A percentile compares a stretch with the other conserved stretches of the same genome.
Evolutionary conservation across 2,329 filamentous ascomycete species (phyloP).

Genomic region (Bertia moriformis): DNA sequence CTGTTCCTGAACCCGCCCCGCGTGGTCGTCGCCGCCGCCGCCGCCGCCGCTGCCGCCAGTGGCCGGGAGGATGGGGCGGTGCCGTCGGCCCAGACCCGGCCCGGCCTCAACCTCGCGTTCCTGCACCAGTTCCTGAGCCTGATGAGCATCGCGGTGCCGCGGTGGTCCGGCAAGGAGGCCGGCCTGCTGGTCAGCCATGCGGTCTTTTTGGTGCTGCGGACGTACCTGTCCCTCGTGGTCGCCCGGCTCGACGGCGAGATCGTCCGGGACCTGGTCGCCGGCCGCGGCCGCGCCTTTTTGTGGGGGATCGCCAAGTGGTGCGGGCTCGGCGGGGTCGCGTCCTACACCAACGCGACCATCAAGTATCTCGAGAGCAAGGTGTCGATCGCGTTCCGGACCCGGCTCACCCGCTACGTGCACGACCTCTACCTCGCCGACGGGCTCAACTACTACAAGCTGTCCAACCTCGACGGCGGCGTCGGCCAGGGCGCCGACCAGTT

Average conservation of each 20-base stretch:
- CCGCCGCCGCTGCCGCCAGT: too few species aligned
- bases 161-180: slow-evolving; percentile 91
- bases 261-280: slow-evolving; percentile 87
- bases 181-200: slow-evolving; percentile 79
- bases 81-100: slow-evolving; percentile 79
- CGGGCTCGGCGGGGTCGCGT: slow-evolving; percentile 80
- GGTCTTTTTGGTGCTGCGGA: slow-evolving; percentile 76
- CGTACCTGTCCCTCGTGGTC: slow-evolving; percentile 85
- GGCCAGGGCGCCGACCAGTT: slow-evolving; percentile 89
- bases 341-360: slow-evolving; percentile 98
- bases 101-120: slow-evolving; percentile 87
- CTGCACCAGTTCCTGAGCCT: slow-evolving; percentile 91
- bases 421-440: slow-evolving; percentile 94
- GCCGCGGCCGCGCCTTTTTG: slow-evolving; percentile 75
- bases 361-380: slow-evolving; percentile 97
- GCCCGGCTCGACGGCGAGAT: slow-evolving; percentile 90
- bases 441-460: slow-evolving; percentile 89
- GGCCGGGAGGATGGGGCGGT: slow-evolving; percentile 61
- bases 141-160: slow-evolving; percentile 91
- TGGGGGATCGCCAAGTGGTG: slow-evolving; percentile 92
- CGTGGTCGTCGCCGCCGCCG: slow-evolving; percentile 25
- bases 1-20: slow-evolving; percentile 84
- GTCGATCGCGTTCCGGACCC: slow-evolving; percentile 90
- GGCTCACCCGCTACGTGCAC: slow-evolving; percentile 90
- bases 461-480: slow-evolving; percentile 82